Conservation (phyloP, 2,329 filamentous ascomycete genomes). For the Ampelomyces quisqualis region DNA sequence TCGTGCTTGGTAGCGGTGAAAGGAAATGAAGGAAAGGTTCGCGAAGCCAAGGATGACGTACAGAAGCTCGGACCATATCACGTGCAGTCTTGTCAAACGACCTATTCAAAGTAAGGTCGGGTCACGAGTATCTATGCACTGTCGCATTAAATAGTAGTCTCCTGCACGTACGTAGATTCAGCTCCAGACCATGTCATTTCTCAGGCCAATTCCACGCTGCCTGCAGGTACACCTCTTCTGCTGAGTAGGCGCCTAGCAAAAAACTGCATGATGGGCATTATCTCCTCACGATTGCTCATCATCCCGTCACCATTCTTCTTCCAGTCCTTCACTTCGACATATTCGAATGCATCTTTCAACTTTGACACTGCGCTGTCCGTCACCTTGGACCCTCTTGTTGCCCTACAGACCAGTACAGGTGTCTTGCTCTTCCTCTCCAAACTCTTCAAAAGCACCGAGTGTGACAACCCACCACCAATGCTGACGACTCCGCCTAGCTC, state of each 20-base stretch:
- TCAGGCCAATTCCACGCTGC: conserved; percentile 52
- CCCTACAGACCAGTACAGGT: conserved; percentile 63
- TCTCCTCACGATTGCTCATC: conserved; percentile 81
- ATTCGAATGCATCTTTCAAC: conserved; percentile 64
- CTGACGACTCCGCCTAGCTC: conserved; percentile 62
- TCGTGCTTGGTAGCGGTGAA: conserved; percentile 23
- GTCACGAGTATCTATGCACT: too few species aligned
- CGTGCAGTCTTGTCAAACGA: too few species aligned
- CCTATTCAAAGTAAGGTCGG: too few species aligned
- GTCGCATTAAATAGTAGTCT: too few species aligned
- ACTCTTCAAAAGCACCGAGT: conserved; percentile 29
- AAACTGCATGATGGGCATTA: conserved; percentile 86
- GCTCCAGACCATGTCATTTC: neutral
- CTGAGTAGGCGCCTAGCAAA: conserved; percentile 66
- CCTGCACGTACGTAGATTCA: neutral
- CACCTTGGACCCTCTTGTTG: conserved; percentile 53
- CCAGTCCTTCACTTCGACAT: conserved; percentile 44
- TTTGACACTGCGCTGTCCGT: conserved; percentile 64
- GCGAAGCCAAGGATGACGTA: conserved; percentile 18
- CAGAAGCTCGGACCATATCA: conserved; percentile 15
- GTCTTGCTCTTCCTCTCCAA: conserved; percentile 59
- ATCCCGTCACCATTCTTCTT: conserved; percentile 70
- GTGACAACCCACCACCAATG: conserved; percentile 62
- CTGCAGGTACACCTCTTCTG: conserved; percentile 55
- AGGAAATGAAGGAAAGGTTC: neutral